Base-by-base conservation (phyloP, 371 early-diverging fungal species). In the Rhizopus microsporus region DNA sequence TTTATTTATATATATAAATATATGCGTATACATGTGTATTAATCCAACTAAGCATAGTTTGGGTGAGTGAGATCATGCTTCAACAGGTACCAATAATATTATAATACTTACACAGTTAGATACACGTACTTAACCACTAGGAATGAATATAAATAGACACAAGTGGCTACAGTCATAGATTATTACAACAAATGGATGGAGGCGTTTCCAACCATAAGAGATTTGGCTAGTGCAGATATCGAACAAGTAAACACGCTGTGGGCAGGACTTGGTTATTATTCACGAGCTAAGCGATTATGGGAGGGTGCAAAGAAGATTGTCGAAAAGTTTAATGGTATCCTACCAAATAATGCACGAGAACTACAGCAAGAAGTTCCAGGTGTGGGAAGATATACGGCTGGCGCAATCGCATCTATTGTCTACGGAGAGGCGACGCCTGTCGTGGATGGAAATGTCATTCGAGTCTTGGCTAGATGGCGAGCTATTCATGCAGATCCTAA, bases 61-160 rank as follows among this genome's bases (percentile, higher is more conserved):
- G 91, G 92, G 87, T 93, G 4, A 83, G 84, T 17, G 92, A 93
- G 62, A 87, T 92, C 33, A 93, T 93, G 94, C 77, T 89, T 30
- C 94, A 93, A 52, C 93, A 86, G 73, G 80, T 77, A 69, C 23
- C 23, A 23, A 2, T 8, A 10, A 40, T 31, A 23, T 23, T 23
- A 23, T 32, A 46, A 46, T 46, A 8, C 46, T 29, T 23, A 10
- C 10, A 29, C 12, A 46, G 30, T 15, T 29, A 46, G 23, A 46
- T 10, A 7, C n/a, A 13, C 23, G 23, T 23, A 23, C 2, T 2
- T 23, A 23, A 23, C 23, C 23, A 23, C 23, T 2, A 23, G 9
- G 15, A 42, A 42, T 15, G 10, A 13, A 42, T 42, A 3, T 3
- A 45, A 35, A 44, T 54, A 83, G 78, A 91, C 91, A 0, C 89